Conservation (phyloP, 257 asterid genomes). For the Solanum piurae region DNA sequence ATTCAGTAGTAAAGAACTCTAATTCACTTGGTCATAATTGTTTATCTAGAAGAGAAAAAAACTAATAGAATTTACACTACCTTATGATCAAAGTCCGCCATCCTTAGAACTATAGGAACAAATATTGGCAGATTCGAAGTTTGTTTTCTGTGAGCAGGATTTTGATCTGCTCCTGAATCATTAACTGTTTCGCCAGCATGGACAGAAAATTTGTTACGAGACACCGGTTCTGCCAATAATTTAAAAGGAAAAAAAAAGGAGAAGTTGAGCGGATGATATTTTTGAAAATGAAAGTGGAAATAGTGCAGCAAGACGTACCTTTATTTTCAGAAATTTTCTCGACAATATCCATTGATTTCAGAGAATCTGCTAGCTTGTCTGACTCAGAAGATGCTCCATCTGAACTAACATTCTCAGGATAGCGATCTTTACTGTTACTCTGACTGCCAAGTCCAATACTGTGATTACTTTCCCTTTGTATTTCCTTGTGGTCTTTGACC, state of each 20-base stretch:
- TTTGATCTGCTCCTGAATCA: slow-evolving; percentile 24
- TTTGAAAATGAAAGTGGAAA: not conserved
- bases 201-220: not conserved
- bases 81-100: slow-evolving; percentile 98
- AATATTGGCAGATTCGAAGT: slow-evolving; percentile 74
- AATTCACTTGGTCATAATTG: not conserved
- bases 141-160: slow-evolving; percentile 29
- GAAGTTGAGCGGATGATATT: not conserved
- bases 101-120: slow-evolving; percentile 73
- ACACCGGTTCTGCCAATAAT: not conserved
- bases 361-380: slow-evolving; percentile 31
- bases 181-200: slow-evolving; percentile 38
- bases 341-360: slow-evolving; percentile 26
- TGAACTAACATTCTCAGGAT: slow-evolving; percentile 8
- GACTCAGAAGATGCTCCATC: slow-evolving; percentile 21
- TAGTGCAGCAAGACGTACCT: not conserved
- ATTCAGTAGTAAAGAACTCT: not conserved
- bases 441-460: slow-evolving; percentile 14
- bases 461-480: slow-evolving; percentile 16
- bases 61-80: slow-evolving; percentile 11
- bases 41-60: not conserved
- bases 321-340: slow-evolving; percentile 24
- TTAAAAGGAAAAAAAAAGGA: not conserved
- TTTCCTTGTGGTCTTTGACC: slow-evolving; percentile 26
- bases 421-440: slow-evolving; percentile 5